A percentile compares a stretch with the other conserved stretches of the same genome.
These are phyloP conservation scores for Lotmaria passim DNA, from an alignment of 208 protist species.

Conservation along the genomic window DNA sequence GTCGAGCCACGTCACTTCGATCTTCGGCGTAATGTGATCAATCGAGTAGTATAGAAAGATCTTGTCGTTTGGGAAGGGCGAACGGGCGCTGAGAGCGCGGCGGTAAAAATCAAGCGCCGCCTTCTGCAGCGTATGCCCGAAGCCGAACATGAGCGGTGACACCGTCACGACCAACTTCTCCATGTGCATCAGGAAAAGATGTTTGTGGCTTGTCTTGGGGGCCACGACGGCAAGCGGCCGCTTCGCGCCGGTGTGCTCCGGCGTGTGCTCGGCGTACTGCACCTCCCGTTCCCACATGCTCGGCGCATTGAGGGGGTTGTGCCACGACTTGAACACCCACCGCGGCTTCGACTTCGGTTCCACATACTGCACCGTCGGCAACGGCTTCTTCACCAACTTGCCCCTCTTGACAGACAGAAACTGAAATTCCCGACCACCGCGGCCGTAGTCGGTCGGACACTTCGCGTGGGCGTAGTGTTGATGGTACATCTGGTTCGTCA, in stretches of 20 bases:
- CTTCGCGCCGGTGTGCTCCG: slow-evolving; percentile 86
- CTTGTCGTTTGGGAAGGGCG: slow-evolving; percentile 87
- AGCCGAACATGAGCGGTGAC: slow-evolving; percentile 86
- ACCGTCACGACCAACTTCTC: slow-evolving; percentile 88
- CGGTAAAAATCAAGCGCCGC: slow-evolving; percentile 89
- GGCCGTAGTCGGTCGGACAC: slow-evolving; percentile 89
- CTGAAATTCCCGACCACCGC: slow-evolving; percentile 84
- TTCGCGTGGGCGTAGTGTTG: slow-evolving; percentile 92
- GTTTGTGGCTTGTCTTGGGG: slow-evolving; percentile 76
- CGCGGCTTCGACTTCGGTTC: slow-evolving; percentile 65
- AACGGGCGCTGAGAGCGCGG: slow-evolving; percentile 75
- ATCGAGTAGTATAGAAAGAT: slow-evolving; percentile 90
- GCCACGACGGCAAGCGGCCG: slow-evolving; percentile 83
- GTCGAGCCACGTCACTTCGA: slow-evolving; percentile 91
- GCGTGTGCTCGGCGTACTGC: slow-evolving; percentile 89
- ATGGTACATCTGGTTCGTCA: slow-evolving; percentile 81
- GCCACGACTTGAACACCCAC: slow-evolving; percentile 93
- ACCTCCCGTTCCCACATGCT: slow-evolving; percentile 92
- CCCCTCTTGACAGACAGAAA: slow-evolving; percentile 76
- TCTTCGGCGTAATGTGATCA: slow-evolving; percentile 82
- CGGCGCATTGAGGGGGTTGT: slow-evolving; percentile 74
- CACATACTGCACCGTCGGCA: slow-evolving; percentile 89
- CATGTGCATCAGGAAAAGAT: slow-evolving; percentile 91
- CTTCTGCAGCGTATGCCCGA: slow-evolving; percentile 86
- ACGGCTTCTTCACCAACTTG: slow-evolving; percentile 78